Base-by-base conservation (phyloP, 2,329 filamentous ascomycete species). In the Ophiostoma angusticollis region DNA sequence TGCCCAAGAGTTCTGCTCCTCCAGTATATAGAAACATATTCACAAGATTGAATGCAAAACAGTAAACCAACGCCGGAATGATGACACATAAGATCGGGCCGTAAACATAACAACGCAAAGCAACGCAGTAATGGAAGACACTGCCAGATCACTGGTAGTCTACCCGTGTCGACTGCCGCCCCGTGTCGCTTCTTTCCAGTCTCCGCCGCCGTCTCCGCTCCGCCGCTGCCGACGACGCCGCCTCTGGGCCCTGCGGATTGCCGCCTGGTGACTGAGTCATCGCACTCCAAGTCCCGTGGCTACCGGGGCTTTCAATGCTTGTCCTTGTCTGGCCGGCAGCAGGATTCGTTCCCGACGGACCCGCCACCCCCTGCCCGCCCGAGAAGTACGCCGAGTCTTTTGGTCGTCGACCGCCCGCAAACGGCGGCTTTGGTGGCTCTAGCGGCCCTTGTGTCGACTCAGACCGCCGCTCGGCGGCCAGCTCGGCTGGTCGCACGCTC, bases 361-460 rank as follows among this genome's bases (percentile, higher is more conserved):
- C 60, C 11, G 38, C 18, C 7, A 24, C n/a, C 2, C 64, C 58
- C 43, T 60, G 58, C 6, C 70, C 42, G n/a, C 44, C 70, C 3
- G 71, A 74, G 50, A 74, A 78, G 49, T 78, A 78, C 8, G 71
- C 70, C 31, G 71, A 74, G 50, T 79, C 74, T 49, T 77, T 78
- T 2, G 57, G 60, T 49, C 64, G 63, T 42, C 61, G 59, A 1
- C 64, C 64, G 30, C 62, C 65, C 5, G 72, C 69, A 50, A 72
- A 75, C 6, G 70, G 62, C 9, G 74, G 70, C 40, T 69, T 65
- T 13, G 21, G 17, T 9, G 29, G 35, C n/a, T n/a, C 16, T 2
- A 5, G 27, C 24, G 11, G 30, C 23, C n/a, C 32, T 21, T 35
- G 32, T 21, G 42, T 33, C 4, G 53, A 56, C 31, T 69, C 67